Evolutionary conservation across 768 basidiomycete species (phyloP).

Genomic region (Mycena crocata): DNA sequence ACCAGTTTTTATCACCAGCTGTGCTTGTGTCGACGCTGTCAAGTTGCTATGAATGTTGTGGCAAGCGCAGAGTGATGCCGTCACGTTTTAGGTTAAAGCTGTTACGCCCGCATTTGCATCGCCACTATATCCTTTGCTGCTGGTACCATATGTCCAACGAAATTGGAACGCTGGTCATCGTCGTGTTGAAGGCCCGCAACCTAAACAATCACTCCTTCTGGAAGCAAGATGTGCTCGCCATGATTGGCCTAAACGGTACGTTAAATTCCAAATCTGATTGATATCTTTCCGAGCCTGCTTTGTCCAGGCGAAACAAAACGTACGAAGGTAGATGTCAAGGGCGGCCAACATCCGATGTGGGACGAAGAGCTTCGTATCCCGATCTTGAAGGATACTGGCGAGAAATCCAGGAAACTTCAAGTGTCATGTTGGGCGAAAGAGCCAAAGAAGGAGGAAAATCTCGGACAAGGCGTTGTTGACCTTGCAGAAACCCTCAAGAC

Average conservation of each 20-base stretch:
- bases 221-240: constrained; percentile 91
- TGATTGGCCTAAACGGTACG: constrained; percentile 67
- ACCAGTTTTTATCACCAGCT: not conserved
- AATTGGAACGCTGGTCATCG: constrained; percentile 59
- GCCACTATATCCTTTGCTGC: not conserved
- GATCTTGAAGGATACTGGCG: constrained; percentile 65
- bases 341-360: constrained; percentile 95
- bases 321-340: constrained; percentile 82
- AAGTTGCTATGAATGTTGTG: not conserved
- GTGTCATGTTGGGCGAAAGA: constrained; percentile 88
- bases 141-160: constrained; percentile 46
- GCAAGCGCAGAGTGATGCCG: not conserved
- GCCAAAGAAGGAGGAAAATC: constrained; percentile 72
- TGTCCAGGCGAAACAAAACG: constrained; percentile 67
- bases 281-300: constrained; percentile 2
- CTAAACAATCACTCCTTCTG: constrained; percentile 88
- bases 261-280: not conserved
- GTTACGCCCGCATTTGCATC: not conserved
- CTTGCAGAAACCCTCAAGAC: constrained; percentile 83
- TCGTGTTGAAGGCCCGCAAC: constrained; percentile 68
- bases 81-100: not conserved
- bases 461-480: constrained; percentile 82
- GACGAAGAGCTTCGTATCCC: constrained; percentile 88
- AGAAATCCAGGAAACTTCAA: constrained; percentile 72
- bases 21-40: not conserved